Percentiles rank a stretch among this genome's conserved stretches.
These are phyloP conservation scores for Arachis stenosperma DNA, from an alignment of 306 rosid species.

Conservation along the genomic window DNA sequence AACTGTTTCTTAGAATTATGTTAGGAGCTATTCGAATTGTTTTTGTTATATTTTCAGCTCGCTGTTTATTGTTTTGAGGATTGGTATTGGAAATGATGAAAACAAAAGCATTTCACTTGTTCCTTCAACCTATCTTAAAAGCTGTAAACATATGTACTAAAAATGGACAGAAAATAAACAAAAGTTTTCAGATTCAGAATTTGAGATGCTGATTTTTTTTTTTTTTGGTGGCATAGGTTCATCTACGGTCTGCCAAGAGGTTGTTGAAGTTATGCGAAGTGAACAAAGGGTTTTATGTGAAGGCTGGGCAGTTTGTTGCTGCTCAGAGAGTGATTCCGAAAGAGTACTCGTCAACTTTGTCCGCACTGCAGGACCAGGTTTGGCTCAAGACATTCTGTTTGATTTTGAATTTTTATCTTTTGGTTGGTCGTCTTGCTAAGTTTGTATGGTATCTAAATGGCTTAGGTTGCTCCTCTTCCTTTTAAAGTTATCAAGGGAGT, in stretches of 20 bases:
- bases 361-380: slow-evolving; percentile 83
- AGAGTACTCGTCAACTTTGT: slow-evolving; percentile 76
- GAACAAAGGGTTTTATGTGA: slow-evolving; percentile 89
- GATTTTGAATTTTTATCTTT: not conserved
- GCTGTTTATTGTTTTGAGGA: not conserved
- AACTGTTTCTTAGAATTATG: not conserved
- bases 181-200: not conserved
- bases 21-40: not conserved
- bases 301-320: slow-evolving; percentile 90
- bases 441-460: slow-evolving; percentile 41
- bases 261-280: slow-evolving; percentile 70
- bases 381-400: slow-evolving; percentile 21
- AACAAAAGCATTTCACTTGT: no score
- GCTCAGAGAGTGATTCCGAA: slow-evolving; percentile 68
- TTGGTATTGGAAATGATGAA: not conserved
- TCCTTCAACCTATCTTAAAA: not conserved
- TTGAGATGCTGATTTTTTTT: slow-evolving; percentile 11
- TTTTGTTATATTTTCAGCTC: not conserved
- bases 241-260: slow-evolving; percentile 77
- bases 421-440: slow-evolving; percentile 36
- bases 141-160: no score
- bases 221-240: slow-evolving; percentile 59
- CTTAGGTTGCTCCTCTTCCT: slow-evolving; percentile 78
- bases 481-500: slow-evolving; percentile 63
- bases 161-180: not conserved